Percentiles rank a stretch among this genome's conserved stretches.
Evolutionary conservation across 768 basidiomycete genomes (phyloP).

Genomic region (Steccherinum ochraceum): DNA sequence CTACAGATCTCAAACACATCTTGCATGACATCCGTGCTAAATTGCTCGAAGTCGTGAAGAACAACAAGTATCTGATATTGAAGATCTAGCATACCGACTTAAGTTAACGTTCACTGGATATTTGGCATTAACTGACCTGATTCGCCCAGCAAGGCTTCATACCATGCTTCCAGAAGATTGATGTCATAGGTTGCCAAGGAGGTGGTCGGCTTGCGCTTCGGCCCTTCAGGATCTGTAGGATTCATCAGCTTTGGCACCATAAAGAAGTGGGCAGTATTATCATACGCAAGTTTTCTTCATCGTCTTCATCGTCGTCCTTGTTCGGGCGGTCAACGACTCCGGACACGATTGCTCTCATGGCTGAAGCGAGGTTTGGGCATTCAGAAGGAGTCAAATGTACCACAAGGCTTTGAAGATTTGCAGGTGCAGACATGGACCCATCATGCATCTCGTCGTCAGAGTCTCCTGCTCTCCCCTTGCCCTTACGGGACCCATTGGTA

Average conservation of each 20-base stretch:
- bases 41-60: constrained; percentile 71
- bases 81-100: constrained; percentile 10
- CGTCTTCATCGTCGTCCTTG: constrained; percentile 6
- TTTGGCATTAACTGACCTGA: constrained; percentile 3
- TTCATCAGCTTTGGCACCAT: neutral
- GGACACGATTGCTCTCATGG: constrained; percentile 50
- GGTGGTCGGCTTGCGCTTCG: constrained; percentile 39
- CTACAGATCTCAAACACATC: constrained; percentile 71
- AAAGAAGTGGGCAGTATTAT: neutral
- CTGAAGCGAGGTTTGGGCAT: constrained; percentile 41
- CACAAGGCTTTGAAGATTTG: constrained; percentile 12
- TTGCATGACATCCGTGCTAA: constrained; percentile 54
- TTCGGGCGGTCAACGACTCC: constrained; percentile 41
- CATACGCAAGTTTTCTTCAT: neutral
- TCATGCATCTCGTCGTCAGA: constrained; percentile 15
- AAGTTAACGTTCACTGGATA: no score
- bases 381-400: constrained; percentile 55
- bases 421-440: constrained; percentile 10
- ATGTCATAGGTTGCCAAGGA: constrained; percentile 63
- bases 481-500: constrained; percentile 1
- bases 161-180: constrained; percentile 53
- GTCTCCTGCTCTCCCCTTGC: constrained; percentile 9
- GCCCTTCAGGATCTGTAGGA: constrained; percentile 1
- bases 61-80: constrained; percentile 46
- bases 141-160: constrained; percentile 37